Evolutionary conservation across 2,329 filamentous ascomycete species (phyloP).

Genomic region (Hymenoscyphus fraxineus): DNA sequence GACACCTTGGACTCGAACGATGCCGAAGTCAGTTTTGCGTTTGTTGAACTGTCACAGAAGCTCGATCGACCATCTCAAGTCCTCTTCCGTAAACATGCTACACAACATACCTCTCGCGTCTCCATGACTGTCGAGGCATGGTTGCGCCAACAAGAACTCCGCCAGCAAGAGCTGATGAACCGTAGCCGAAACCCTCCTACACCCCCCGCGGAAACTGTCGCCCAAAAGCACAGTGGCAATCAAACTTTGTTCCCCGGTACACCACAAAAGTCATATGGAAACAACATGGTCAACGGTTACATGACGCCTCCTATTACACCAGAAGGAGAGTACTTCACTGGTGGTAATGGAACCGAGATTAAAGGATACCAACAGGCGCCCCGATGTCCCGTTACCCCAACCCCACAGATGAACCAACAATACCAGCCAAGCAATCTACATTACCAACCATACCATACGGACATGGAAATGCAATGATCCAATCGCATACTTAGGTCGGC

Average conservation of each 20-base stretch:
- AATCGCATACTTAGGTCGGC: not conserved
- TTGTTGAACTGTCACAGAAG: slow-evolving; percentile 51
- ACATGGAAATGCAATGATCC: slow-evolving; percentile 35
- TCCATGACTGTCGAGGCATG: slow-evolving; percentile 63
- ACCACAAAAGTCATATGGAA: slow-evolving; percentile 70
- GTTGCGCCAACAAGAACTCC: slow-evolving; percentile 57
- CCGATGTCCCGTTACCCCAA: slow-evolving; percentile 60
- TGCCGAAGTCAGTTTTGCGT: slow-evolving; percentile 64
- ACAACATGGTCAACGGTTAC: slow-evolving; percentile 67
- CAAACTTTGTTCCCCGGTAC: slow-evolving; percentile 66
- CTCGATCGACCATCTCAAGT: slow-evolving; percentile 65
- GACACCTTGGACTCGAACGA: slow-evolving; percentile 63
- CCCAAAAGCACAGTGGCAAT: slow-evolving; percentile 42
- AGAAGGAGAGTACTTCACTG: slow-evolving; percentile 56
- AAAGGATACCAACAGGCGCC: slow-evolving; percentile 30
- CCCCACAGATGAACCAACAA: slow-evolving; percentile 46
- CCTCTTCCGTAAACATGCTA: slow-evolving; percentile 64
- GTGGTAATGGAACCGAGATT: slow-evolving; percentile 25
- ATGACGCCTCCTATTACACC: slow-evolving; percentile 84
- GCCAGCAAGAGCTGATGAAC: slow-evolving; percentile 52
- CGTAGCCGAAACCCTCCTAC: slow-evolving; percentile 59
- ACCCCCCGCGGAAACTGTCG: slow-evolving; percentile 50
- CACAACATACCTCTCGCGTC: slow-evolving; percentile 60
- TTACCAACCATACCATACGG: slow-evolving; percentile 45
- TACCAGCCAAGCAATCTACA: slow-evolving; percentile 38